Percentiles rank a stretch among this genome's conserved stretches.
These are phyloP conservation scores for Madurella mycetomatis DNA, from an alignment of 2,329 filamentous ascomycete genomes.

Conservation along the genomic window DNA sequence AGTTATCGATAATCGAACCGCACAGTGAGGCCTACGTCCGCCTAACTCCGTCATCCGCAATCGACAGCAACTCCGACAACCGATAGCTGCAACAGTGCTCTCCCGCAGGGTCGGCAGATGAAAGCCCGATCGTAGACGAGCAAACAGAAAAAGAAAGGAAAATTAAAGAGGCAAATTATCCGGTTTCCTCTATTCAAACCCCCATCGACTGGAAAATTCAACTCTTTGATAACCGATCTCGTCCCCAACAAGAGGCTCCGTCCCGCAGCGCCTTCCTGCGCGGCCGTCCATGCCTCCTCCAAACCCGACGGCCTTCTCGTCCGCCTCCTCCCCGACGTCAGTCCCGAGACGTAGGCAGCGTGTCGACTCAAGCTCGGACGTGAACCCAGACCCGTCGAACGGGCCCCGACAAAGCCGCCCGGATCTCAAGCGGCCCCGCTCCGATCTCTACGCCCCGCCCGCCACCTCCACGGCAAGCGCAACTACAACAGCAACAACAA, in stretches of 20 bases:
- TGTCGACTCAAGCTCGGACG: conserved; percentile 28
- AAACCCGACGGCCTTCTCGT: conserved; percentile 2
- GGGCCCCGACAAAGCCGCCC: conserved; percentile 13
- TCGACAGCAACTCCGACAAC: not conserved
- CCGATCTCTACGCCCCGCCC: conserved; percentile 18
- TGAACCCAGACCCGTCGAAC: not conserved
- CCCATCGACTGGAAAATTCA: too few relatives aligned
- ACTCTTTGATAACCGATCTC: too few relatives aligned
- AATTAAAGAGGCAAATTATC: not conserved
- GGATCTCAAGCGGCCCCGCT: conserved; percentile 30
- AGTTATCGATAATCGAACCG: too few relatives aligned
- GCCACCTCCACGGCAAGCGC: conserved; percentile 5
- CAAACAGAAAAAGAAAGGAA: not conserved
- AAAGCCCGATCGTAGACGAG: not conserved
- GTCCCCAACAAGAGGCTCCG: too few relatives aligned
- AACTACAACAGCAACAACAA: conserved; percentile 13
- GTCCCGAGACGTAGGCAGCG: conserved; percentile 25
- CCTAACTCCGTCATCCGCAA: not conserved
- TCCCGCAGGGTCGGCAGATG: not conserved
- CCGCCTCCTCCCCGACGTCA: conserved; percentile 12
- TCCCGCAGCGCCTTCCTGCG: not conserved
- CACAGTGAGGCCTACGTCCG: not conserved
- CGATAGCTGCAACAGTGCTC: not conserved
- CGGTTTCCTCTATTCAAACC: not conserved
- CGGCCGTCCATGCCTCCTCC: conserved; percentile 26